Conservation (phyloP, 2,329 filamentous ascomycete species). For the Aplosporella prunicola region DNA sequence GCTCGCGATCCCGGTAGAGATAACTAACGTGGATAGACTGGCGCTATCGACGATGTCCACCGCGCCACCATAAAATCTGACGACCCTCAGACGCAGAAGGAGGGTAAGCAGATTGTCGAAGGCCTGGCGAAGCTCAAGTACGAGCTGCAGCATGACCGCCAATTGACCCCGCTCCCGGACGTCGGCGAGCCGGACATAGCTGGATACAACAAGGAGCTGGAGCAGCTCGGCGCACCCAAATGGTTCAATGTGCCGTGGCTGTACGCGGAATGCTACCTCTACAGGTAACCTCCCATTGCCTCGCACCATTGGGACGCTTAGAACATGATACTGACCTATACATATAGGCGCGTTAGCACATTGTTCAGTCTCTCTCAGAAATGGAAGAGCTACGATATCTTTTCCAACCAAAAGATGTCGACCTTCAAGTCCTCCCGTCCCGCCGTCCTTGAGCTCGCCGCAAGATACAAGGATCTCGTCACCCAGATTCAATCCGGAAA, state of each 20-base stretch:
- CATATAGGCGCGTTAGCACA: constrained; percentile 63
- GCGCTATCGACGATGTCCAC: constrained; percentile 91
- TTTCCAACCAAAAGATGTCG: constrained; percentile 77
- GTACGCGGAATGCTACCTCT: constrained; percentile 89
- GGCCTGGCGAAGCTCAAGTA: constrained; percentile 80
- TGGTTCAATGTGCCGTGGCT: constrained; percentile 89
- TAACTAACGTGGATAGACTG: constrained; percentile 55
- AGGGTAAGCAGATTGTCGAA: constrained; percentile 80
- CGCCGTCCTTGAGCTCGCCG: constrained; percentile 72
- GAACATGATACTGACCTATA: constrained; percentile 12
- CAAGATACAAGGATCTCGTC: constrained; percentile 67
- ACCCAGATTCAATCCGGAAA: constrained; percentile 52
- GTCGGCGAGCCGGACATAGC: constrained; percentile 69
- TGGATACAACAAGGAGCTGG: constrained; percentile 78
- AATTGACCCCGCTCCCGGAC: constrained; percentile 62
- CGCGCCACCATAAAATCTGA: constrained; percentile 53
- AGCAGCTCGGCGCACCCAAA: constrained; percentile 58
- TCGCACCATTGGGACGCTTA: background rate
- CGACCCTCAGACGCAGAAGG: constrained; percentile 56
- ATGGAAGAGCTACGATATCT: constrained; percentile 89
- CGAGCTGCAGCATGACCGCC: constrained; percentile 82
- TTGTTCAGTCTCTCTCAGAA: constrained; percentile 66
- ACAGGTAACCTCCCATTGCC: constrained; percentile 45
- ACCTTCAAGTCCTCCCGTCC: constrained; percentile 88
- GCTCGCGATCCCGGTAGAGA: background rate